A percentile compares a stretch with the other conserved stretches of the same genome.
Conservation (phyloP, 306 rosid genomes). For the Hylodesmum podocarpum region DNA sequence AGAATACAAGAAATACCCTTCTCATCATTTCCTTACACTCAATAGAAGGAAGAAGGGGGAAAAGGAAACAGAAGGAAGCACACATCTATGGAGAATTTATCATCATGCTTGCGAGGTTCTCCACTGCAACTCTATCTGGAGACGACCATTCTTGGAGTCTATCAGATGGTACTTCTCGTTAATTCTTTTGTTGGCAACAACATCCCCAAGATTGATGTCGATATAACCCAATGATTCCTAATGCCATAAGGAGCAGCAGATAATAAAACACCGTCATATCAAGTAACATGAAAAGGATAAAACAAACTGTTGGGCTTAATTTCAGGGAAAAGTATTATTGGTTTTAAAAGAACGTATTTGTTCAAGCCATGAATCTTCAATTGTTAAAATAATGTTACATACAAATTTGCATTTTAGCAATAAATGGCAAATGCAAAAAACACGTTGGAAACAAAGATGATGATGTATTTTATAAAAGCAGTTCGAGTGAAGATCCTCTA, state of each 20-base stretch:
- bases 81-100: neutral
- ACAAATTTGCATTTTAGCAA: neutral
- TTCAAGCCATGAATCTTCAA: neutral
- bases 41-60: neutral
- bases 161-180: slow-evolving; percentile 89
- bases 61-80: neutral
- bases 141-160: slow-evolving; percentile 91
- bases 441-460: neutral
- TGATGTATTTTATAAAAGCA: neutral
- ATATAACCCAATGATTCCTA: slow-evolving; percentile 83
- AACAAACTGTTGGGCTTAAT: neutral
- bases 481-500: neutral
- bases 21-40: neutral
- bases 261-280: slow-evolving; percentile 16
- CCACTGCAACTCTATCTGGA: slow-evolving; percentile 94
- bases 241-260: neutral
- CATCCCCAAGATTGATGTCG: slow-evolving; percentile 68
- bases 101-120: slow-evolving; percentile 45
- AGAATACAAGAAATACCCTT: slow-evolving; percentile 27
- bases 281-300: neutral
- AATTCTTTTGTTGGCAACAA: slow-evolving; percentile 70
- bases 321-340: neutral
- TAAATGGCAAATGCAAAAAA: neutral
- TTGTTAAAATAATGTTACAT: neutral
- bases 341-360: neutral